Evolutionary conservation across 306 rosid species (phyloP), one percentile per base, ranked within the genome.

Genomic region (Lathyrus oleraceus): DNA sequence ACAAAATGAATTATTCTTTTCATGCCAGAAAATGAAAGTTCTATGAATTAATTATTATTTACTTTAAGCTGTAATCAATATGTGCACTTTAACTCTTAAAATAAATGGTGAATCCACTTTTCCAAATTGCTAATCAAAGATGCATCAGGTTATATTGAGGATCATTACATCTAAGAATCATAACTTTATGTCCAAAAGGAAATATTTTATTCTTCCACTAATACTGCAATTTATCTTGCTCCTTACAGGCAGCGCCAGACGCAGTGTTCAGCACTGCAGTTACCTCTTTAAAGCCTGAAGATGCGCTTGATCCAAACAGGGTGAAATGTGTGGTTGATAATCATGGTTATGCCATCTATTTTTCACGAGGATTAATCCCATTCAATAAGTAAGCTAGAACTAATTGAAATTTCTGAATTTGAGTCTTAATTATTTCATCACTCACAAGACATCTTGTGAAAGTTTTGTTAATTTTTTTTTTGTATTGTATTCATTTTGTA

Each of bases 261-360:
- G 99, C 99, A 64, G 99, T 94, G 73, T 94, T 94, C 81, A 91
- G 99, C 83, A 94, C 99, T 36, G 97, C 99, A 13, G 97, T 94
- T 78, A 88, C 96, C 5, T 78, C 97, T 64, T 83, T 94, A 76
- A 87, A 87, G 72, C 85, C 91, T 20, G 97, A 88, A 86, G 96
- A 94, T 77, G 96, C 95, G 13, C 77, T 70, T 54, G 96, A 94
- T 77, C 87, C 95, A 36, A 94, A 94, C 78, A 87, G 97, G 49
- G 99, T 94, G 77, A 91, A 94, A 81, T 94, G 99, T 59, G 91
- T 94, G 42, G 74, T 88, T 36, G 92, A 91, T 67, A 84, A 86
- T 69, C 70, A 8, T 64, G 97, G 97, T 45, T 94, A 88, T 70
- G 99, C 97, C 67, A 87, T 94, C 65, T 94, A 94, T 82, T 94